Percentiles rank a stretch among this genome's conserved stretches.
Evolutionary conservation across 2,329 filamentous ascomycete species (phyloP).

Genomic region (Trichoderma breve): DNA sequence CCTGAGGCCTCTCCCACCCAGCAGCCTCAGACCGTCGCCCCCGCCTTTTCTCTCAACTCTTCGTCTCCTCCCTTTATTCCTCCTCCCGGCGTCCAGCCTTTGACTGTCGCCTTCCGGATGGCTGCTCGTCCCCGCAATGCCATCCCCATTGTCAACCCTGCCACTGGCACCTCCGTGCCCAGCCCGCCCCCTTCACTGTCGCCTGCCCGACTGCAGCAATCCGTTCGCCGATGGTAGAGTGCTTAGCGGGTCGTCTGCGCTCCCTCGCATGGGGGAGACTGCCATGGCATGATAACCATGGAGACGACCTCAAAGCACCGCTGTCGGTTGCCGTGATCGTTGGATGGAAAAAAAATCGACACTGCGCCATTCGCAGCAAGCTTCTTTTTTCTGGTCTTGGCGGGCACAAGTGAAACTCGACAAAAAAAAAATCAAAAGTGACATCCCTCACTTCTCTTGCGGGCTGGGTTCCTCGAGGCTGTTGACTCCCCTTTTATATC

Average conservation of each 20-base stretch:
- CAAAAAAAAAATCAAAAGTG: slow-evolving; percentile 32
- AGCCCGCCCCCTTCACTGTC: slow-evolving; percentile 78
- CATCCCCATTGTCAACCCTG: slow-evolving; percentile 96
- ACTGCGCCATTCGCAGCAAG: slow-evolving; percentile 37
- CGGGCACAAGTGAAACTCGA: slow-evolving; percentile 41
- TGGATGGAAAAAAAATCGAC: slow-evolving; percentile 29
- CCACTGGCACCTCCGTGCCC: slow-evolving; percentile 81
- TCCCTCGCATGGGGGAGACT: slow-evolving; percentile 27
- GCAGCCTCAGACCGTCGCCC: slow-evolving; percentile 75
- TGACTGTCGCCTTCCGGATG: slow-evolving; percentile 69
- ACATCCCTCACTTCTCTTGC: slow-evolving; percentile 43
- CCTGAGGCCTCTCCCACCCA: slow-evolving; percentile 89
- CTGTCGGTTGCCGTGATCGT: slow-evolving; percentile 37
- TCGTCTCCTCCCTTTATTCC: slow-evolving; percentile 65
- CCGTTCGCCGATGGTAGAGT: slow-evolving; percentile 55
- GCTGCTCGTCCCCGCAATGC: slow-evolving; percentile 89
- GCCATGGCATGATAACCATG: slow-evolving; percentile 26
- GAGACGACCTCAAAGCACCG: slow-evolving; percentile 33
- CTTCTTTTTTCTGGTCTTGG: slow-evolving; percentile 47
- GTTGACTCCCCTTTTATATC: slow-evolving; percentile 22
- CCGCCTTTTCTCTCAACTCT: slow-evolving; percentile 72
- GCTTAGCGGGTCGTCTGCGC: slow-evolving; percentile 28
- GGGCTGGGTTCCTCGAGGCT: slow-evolving; percentile 40
- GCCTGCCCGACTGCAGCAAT: slow-evolving; percentile 59
- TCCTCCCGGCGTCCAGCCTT: slow-evolving; percentile 63